Base-by-base conservation (phyloP, 2,329 filamentous ascomycete species). In the Botrytis deweyae region DNA sequence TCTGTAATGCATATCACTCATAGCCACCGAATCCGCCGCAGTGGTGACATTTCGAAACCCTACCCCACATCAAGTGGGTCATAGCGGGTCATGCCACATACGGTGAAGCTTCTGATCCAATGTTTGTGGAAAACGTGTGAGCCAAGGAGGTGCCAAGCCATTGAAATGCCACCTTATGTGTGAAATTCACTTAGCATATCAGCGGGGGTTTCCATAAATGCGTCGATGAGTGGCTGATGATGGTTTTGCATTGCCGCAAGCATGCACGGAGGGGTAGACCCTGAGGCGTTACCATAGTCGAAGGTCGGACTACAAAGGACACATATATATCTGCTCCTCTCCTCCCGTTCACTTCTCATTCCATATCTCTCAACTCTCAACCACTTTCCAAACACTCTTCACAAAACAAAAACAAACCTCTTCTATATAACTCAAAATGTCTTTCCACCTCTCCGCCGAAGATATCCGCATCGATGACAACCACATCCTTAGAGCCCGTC, bases 401-500 rank as follows among this genome's bases (percentile, higher is more conserved):
- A 42, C 38, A 55, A 49, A 25, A 68, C 40, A 49, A 72, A 61
- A 70, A 2, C 36, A 66, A 36, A 70, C 92, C 36, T 18, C 12
- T 52, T 40, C 22, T 22, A 49, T 25, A 66, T 52, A 49, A 16
- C 44, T 90, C 1, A 87, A 88, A 33, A 75, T 76, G 85, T 84
- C 83, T 81, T 90, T 90, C 84, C 86, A 88, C 81, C 74, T 79
- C 72, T 83, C 84, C 70, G 85, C 87, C 25, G 76, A 85, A 59
- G 76, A 87, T 73, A 82, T 89, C 77, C 75, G 77, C 64, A 86
- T 89, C 38, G 86, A 82, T 33, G 76, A 79, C 1, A 83, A 86
- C 36, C 87, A 88, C 55, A 78, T 90, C 63, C 86, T 90, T 64
- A 86, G 87, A 29, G 88, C 87, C 55, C 74, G 65, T 0, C 83